Base-by-base conservation (phyloP, 805 yeast genomes). In the Starmerella roubikii region DNA sequence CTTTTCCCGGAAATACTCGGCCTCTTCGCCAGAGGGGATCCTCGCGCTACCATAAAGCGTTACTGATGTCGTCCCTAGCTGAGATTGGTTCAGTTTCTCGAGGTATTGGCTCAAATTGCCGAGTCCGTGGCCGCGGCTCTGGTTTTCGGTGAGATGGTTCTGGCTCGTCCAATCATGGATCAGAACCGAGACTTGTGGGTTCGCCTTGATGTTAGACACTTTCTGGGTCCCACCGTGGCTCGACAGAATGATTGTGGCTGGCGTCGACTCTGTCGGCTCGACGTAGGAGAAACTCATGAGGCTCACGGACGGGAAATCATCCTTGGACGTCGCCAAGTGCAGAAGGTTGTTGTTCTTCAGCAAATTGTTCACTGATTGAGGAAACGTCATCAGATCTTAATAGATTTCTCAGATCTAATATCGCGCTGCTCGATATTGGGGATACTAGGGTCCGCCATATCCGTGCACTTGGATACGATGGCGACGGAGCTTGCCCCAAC, bases 251-350 rank as follows among this genome's bases (percentile, higher is more conserved):
- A 44, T 44, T 3, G 44, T 37, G 10, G 49, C 36, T 35, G 47
- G 47, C 20, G 33, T 30, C 3, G 40, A 22, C 30, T 17, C 52
- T 50, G 16, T 56, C 51, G 28, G 57, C 53, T 13, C 56, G 40
- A 31, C 55, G 54, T 3, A 78, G 59, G 86, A 76, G 59, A 82
- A 88, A 60, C 83, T 88, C 97, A 88, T 88, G 46, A 88, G 66
- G 16, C 91, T 72, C 3, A 85, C 94, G 44, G 86, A 91, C 5
- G 97, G 97, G 32, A 73, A 58, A 50, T 78, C 67, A 32, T 81
- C 69, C 37, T 66, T 63, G 42, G 84, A 72, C 2, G 97, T 88
- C 2, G 88, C 96, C 34, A 86, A 65, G 57, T 86, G 96, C 29
- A 86, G 73, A 56, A 50, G 42, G 31, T 47, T 43, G 39, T 45